Conservation (phyloP, 2,329 filamentous ascomycete genomes). For the Leptographium galeiforme region DNA sequence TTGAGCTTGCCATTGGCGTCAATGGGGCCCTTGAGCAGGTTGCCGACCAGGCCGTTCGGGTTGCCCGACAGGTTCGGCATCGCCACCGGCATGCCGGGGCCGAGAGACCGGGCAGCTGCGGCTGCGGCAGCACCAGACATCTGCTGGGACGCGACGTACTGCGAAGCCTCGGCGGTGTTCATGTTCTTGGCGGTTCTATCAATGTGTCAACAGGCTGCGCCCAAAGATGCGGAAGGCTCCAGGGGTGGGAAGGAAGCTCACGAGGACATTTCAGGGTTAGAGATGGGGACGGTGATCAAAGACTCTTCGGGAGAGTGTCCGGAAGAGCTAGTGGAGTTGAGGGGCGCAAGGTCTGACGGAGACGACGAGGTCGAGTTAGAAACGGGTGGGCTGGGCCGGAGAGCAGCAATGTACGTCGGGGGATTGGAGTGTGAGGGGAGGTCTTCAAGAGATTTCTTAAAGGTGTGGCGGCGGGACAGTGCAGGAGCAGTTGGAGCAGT, state of each 20-base stretch:
- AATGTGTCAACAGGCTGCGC: neutral
- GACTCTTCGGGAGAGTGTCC: neutral
- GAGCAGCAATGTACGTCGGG: neutral
- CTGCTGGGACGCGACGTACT: constrained; percentile 7
- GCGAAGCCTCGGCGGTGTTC: constrained; percentile 7
- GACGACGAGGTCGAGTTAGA: neutral
- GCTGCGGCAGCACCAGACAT: constrained; percentile 4
- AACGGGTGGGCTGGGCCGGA: neutral
- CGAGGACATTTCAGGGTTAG: constrained; percentile 10
- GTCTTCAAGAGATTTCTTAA: constrained; percentile 7
- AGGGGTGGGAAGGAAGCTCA: neutral
- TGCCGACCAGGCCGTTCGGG: constrained; percentile 22
- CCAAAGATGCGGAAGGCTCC: neutral
- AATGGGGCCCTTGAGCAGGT: constrained; percentile 42
- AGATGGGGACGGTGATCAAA: neutral
- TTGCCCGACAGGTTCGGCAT: constrained; percentile 24
- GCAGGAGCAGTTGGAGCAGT: neutral
- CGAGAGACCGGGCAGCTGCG: constrained; percentile 4
- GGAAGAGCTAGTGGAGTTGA: neutral
- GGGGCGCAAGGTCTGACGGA: neutral
- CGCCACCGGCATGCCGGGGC: constrained; percentile 14
- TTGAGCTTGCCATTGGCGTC: constrained; percentile 45
- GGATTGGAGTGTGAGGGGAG: constrained; percentile 5
- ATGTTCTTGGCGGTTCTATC: constrained; percentile 9
- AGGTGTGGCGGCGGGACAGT: constrained; percentile 5